Conservation (phyloP, 2,329 filamentous ascomycete genomes). For the Cordyceps cicadae region DNA sequence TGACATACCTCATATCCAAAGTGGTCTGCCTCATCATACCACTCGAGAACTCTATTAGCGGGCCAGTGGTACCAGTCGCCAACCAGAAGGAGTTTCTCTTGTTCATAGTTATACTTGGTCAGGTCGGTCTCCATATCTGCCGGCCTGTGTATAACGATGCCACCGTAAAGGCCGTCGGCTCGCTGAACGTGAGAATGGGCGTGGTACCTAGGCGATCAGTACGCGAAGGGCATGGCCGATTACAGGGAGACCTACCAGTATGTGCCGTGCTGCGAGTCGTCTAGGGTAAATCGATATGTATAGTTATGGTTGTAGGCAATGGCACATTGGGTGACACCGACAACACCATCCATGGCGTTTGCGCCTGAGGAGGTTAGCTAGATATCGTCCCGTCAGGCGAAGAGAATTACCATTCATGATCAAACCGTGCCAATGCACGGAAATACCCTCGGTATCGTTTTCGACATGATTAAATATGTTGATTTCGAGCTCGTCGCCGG, state of each 20-base stretch:
- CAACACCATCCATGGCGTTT: conserved; percentile 58
- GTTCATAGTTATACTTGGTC: conserved; percentile 3
- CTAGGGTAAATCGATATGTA: conserved; percentile 34
- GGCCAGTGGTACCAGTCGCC: conserved; percentile 14
- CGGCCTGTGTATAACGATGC: conserved; percentile 13
- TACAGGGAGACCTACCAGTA: not conserved
- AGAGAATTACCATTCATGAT: conserved; percentile 43
- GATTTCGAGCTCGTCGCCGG: conserved; percentile 34
- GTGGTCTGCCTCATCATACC: conserved; percentile 12
- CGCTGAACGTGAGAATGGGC: conserved; percentile 13
- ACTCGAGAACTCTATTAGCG: conserved; percentile 8
- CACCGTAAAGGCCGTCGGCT: conserved; percentile 14
- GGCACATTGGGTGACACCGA: conserved; percentile 39
- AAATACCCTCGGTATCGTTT: conserved; percentile 31
- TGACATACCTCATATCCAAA: conserved; percentile 12
- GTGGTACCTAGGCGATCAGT: conserved; percentile 35
- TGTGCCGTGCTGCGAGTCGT: conserved; percentile 10
- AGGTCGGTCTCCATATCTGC: not conserved
- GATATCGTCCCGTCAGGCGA: not conserved
- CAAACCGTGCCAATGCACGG: conserved; percentile 62
- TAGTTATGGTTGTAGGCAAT: conserved; percentile 42
- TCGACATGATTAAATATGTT: conserved; percentile 31
- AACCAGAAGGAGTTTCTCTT: conserved; percentile 10
- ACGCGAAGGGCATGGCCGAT: no score
- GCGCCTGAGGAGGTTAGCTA: conserved; percentile 2